phyloP scores from a whole-genome alignment of 2,329 filamentous ascomycete genomes.

The Phaeomoniella chlamydospora region DNA sequence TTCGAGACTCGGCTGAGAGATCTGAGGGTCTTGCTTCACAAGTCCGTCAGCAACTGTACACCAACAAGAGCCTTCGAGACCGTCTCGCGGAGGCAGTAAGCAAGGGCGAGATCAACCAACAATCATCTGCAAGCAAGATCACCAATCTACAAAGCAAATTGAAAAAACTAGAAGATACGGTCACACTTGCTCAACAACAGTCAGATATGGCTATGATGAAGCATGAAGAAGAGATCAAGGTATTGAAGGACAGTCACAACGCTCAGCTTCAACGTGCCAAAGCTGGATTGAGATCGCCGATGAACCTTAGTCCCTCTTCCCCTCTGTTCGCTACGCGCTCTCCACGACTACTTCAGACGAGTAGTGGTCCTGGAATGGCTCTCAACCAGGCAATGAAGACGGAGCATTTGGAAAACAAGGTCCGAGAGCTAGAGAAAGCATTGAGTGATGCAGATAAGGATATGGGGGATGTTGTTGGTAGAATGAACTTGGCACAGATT shows the following conservation, averaged over 20 bases:
- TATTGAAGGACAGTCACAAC: slow-evolving; percentile 63
- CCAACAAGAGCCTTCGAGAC: slow-evolving; percentile 59
- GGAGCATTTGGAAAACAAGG: slow-evolving; percentile 59
- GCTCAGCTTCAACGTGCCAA: slow-evolving; percentile 63
- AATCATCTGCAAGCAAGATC: slow-evolving; percentile 66
- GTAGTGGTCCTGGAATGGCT: slow-evolving; percentile 43
- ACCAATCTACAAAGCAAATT: slow-evolving; percentile 70
- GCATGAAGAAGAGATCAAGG: slow-evolving; percentile 73
- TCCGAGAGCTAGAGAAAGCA: slow-evolving; percentile 73
- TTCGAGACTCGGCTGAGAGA: slow-evolving; percentile 58
- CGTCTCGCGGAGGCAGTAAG: slow-evolving; percentile 67
- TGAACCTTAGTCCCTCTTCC: slow-evolving; percentile 29
- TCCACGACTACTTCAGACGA: slow-evolving; percentile 46
- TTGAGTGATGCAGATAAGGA: slow-evolving; percentile 61
- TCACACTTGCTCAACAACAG: slow-evolving; percentile 67
- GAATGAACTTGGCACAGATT: slow-evolving; percentile 72
- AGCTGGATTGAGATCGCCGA: slow-evolving; percentile 25
- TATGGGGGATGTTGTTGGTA: slow-evolving; percentile 70
- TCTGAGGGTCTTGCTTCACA: slow-evolving; percentile 68
- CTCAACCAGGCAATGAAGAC: slow-evolving; percentile 59
- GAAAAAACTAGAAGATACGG: slow-evolving; percentile 66
- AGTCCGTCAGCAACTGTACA: slow-evolving; percentile 66
- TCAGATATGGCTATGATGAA: slow-evolving; percentile 71
- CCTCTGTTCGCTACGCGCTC: slow-evolving; percentile 47
- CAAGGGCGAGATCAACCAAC: slow-evolving; percentile 73